A percentile compares a stretch with the other conserved stretches of the same genome.
These are phyloP conservation scores for Amanita molliuscula DNA, from an alignment of 768 basidiomycete species.

Conservation along the genomic window DNA sequence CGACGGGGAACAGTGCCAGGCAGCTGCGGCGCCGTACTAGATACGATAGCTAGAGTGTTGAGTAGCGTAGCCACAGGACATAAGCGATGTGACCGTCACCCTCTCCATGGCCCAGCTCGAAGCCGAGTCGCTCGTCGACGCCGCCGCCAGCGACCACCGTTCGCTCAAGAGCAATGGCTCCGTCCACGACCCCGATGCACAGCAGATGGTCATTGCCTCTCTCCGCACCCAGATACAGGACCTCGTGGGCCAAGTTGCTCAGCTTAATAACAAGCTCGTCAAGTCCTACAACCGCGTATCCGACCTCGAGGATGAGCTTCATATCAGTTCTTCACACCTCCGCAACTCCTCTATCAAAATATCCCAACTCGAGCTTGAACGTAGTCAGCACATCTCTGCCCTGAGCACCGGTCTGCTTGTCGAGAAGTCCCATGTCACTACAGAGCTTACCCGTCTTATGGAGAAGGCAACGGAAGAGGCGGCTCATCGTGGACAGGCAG, in stretches of 20 bases:
- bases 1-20: constrained; percentile 57
- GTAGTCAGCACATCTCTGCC: constrained; percentile 78
- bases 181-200: constrained; percentile 46
- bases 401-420: constrained; percentile 88
- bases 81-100: not conserved
- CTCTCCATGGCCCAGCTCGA: not conserved
- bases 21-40: constrained; percentile 39
- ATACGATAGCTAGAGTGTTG: not conserved
- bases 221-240: constrained; percentile 78
- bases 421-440: constrained; percentile 81
- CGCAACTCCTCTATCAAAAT: constrained; percentile 56
- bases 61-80: not conserved
- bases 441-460: constrained; percentile 89
- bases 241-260: constrained; percentile 80
- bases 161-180: constrained; percentile 3
- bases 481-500: constrained; percentile 81
- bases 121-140: not conserved
- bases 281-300: constrained; percentile 86
- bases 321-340: constrained; percentile 49
- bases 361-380: constrained; percentile 75
- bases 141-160: not conserved
- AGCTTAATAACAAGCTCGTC: constrained; percentile 90
- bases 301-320: constrained; percentile 84
- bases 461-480: constrained; percentile 94
- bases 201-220: constrained; percentile 73